Conservation (phyloP, 805 yeast species). For the Cyberlindnera americana region DNA sequence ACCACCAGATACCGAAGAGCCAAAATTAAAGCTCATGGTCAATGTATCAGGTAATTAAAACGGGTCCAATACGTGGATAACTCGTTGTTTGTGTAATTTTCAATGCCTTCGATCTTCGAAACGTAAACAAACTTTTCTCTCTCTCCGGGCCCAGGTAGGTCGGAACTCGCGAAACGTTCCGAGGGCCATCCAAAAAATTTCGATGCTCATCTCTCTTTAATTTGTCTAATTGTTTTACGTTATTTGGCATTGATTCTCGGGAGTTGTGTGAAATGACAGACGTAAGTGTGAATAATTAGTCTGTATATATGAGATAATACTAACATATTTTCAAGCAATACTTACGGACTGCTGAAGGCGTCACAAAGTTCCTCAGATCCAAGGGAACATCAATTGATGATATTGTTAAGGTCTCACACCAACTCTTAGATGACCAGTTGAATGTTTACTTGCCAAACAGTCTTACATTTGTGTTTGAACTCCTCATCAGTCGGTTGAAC, state of each 20-base stretch:
- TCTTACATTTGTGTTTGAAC: slow-evolving; percentile 51
- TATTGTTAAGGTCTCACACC: slow-evolving; percentile 35
- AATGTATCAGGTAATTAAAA: not conserved
- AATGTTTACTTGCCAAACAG: slow-evolving; percentile 51
- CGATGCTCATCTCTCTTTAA: not conserved
- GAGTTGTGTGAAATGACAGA: not conserved
- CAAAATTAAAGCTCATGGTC: slow-evolving; percentile 8
- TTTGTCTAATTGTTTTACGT: not conserved
- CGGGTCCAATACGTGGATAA: not conserved
- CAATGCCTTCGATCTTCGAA: not conserved
- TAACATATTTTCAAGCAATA: slow-evolving; percentile 5
- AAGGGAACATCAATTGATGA: slow-evolving; percentile 43
- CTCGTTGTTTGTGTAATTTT: not conserved
- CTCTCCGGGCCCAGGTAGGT: not conserved
- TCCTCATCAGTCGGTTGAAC: slow-evolving; percentile 57
- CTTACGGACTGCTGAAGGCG: slow-evolving; percentile 38
- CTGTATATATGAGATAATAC: not conserved
- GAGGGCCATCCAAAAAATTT: slow-evolving; percentile 1
- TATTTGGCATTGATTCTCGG: not conserved
- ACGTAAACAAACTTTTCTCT: slow-evolving; percentile 19
- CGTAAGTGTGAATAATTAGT: not conserved
- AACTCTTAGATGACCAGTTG: slow-evolving; percentile 32
- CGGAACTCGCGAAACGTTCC: not conserved
- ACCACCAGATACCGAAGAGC: not conserved
- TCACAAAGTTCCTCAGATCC: slow-evolving; percentile 57